phyloP scores from a whole-genome alignment of 2,329 filamentous ascomycete genomes.

The Aspergillus bombycis region DNA sequence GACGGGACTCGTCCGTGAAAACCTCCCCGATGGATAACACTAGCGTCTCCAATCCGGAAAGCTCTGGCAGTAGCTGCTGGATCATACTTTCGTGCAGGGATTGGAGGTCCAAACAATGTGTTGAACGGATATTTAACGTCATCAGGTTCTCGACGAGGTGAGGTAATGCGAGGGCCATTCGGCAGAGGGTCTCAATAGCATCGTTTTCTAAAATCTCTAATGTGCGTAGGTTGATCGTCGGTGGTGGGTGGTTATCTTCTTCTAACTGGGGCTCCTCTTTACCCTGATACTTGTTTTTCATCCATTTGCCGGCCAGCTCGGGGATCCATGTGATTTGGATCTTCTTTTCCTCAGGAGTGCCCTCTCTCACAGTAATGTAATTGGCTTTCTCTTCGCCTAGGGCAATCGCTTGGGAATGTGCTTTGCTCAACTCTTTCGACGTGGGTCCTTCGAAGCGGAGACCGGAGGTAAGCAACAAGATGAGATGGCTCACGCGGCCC shows the following conservation, averaged over 20 bases:
- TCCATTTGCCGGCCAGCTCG: constrained; percentile 15
- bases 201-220: constrained; percentile 34
- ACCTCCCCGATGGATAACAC: constrained; percentile 27
- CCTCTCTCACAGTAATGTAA: constrained; percentile 13
- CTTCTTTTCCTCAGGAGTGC: constrained; percentile 12
- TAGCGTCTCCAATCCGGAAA: constrained; percentile 21
- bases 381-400: constrained; percentile 20
- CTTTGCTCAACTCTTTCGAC: constrained; percentile 14
- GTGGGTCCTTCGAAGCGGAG: constrained; percentile 30
- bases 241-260: not conserved
- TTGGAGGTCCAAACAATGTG: constrained; percentile 23
- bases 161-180: constrained; percentile 23
- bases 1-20: constrained; percentile 19
- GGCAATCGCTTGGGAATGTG: constrained; percentile 19
- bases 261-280: not conserved
- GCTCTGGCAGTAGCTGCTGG: constrained; percentile 15
- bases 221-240: constrained; percentile 15
- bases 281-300: constrained; percentile 16
- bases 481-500: constrained; percentile 25
- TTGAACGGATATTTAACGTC: constrained; percentile 26
- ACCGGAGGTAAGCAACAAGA: constrained; percentile 21
- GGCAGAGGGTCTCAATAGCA: constrained; percentile 26
- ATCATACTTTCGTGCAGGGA: constrained; percentile 19
- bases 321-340: constrained; percentile 21
- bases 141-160: constrained; percentile 22